These are phyloP conservation scores for Aspergillus arachidicola DNA, from an alignment of 2,329 filamentous ascomycete genomes.

Conservation along the genomic window DNA sequence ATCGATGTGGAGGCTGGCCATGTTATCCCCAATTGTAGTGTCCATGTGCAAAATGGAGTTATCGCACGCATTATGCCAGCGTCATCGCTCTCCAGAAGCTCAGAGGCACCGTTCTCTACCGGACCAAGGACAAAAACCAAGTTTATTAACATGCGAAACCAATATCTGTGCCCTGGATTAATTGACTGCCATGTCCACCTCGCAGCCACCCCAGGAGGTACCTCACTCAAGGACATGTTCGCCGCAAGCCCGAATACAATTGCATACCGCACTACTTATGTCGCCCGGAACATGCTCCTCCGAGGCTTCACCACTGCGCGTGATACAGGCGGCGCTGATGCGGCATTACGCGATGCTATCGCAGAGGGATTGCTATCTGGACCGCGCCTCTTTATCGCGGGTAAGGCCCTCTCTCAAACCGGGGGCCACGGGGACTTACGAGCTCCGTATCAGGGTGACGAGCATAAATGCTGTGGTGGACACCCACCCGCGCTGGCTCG, in stretches of 20 bases:
- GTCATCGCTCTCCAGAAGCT: background rate
- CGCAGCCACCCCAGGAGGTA: constrained; percentile 47
- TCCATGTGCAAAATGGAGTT: constrained; percentile 40
- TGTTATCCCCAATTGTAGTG: constrained; percentile 29
- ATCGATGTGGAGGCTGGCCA: constrained; percentile 44
- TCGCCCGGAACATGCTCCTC: constrained; percentile 48
- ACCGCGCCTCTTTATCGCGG: constrained; percentile 57
- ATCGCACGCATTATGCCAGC: constrained; percentile 29
- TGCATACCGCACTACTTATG: constrained; percentile 15
- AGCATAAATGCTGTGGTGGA: constrained; percentile 49
- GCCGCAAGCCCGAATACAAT: constrained; percentile 33
- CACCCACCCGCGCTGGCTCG: constrained; percentile 24
- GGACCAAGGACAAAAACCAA: background rate
- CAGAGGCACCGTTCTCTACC: background rate
- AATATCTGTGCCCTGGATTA: constrained; percentile 54
- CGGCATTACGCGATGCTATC: constrained; percentile 50
- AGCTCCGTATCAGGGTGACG: constrained; percentile 44
- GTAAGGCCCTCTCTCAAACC: constrained; percentile 57
- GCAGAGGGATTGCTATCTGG: constrained; percentile 56
- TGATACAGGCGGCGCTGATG: constrained; percentile 58
- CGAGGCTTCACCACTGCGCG: constrained; percentile 62
- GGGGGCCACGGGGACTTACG: constrained; percentile 59
- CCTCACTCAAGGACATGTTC: constrained; percentile 40
- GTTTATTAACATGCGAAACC: constrained; percentile 45
- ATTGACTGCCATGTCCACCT: constrained; percentile 58